Conservation (phyloP, 2,329 filamentous ascomycete species). For the Trichoderma endophyticum region DNA sequence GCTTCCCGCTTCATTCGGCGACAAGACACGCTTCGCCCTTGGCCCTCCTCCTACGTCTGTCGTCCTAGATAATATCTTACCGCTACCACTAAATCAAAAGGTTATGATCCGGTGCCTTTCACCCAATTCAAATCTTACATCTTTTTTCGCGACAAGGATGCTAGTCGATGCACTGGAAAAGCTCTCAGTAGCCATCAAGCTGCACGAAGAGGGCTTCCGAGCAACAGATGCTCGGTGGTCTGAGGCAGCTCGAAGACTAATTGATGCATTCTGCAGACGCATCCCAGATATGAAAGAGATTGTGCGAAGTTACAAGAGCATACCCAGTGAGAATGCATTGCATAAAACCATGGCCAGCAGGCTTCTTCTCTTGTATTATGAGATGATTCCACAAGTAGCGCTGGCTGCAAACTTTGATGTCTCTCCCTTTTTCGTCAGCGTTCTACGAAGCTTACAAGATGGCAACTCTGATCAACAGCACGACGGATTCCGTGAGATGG, state of each 20-base stretch:
- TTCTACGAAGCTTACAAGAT: constrained; percentile 60
- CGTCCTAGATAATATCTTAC: constrained; percentile 81
- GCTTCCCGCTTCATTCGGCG: constrained; percentile 70
- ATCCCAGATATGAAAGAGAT: constrained; percentile 81
- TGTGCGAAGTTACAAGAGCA: constrained; percentile 68
- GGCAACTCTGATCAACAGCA: constrained; percentile 48
- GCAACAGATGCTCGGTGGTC: constrained; percentile 56
- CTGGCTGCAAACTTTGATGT: constrained; percentile 86
- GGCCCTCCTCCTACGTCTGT: constrained; percentile 76
- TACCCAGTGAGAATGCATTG: constrained; percentile 64
- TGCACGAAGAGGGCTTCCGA: constrained; percentile 51
- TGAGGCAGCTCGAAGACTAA: constrained; percentile 63
- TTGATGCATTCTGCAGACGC: constrained; percentile 71
- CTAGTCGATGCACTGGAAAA: constrained; percentile 78
- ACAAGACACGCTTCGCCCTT: constrained; percentile 55
- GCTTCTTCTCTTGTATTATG: constrained; percentile 79
- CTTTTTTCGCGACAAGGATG: constrained; percentile 79
- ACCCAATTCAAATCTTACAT: constrained; percentile 72
- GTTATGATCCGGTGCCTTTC: constrained; percentile 75
- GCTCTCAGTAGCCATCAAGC: constrained; percentile 59
- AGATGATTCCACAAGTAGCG: constrained; percentile 73
- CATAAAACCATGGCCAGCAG: constrained; percentile 77
- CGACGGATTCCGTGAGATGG: constrained; percentile 60
- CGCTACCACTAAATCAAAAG: constrained; percentile 76
- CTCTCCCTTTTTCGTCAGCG: constrained; percentile 68